These are phyloP conservation scores for Scheffersomyces quercinus DNA, from an alignment of 1,139 yeast species.

Conservation along the genomic window DNA sequence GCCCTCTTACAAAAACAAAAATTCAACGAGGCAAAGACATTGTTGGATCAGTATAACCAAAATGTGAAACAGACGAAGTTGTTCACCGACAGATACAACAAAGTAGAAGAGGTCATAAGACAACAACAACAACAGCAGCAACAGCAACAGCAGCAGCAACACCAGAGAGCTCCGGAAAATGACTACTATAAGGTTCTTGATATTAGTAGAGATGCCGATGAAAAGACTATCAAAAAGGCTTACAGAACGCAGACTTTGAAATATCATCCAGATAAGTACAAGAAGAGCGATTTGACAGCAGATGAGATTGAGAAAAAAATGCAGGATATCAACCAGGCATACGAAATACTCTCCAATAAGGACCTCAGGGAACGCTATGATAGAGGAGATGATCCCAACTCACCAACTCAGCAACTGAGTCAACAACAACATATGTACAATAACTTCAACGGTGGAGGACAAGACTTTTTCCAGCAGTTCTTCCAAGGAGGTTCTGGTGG, in stretches of 20 bases:
- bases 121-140: slow-evolving; percentile 46
- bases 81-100: slow-evolving; percentile 30
- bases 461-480: slow-evolving; percentile 9
- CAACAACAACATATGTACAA: slow-evolving; percentile 4
- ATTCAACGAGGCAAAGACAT: slow-evolving; percentile 41
- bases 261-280: slow-evolving; percentile 90
- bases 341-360: slow-evolving; percentile 75
- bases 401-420: slow-evolving; percentile 42
- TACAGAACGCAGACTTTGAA: slow-evolving; percentile 76
- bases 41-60: slow-evolving; percentile 27
- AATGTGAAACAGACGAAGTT: slow-evolving; percentile 42
- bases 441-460: slow-evolving; percentile 8
- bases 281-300: slow-evolving; percentile 61
- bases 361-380: slow-evolving; percentile 69
- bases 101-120: slow-evolving; percentile 24
- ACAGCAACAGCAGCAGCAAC: slow-evolving; percentile 36
- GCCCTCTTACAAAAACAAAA: slow-evolving; percentile 39
- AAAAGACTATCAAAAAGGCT: slow-evolving; percentile 75
- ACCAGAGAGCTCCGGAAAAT: slow-evolving; percentile 45
- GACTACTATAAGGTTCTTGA: slow-evolving; percentile 85
- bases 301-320: slow-evolving; percentile 79
- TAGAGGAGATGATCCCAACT: slow-evolving; percentile 60
- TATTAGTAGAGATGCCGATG: slow-evolving; percentile 65
- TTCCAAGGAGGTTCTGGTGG: slow-evolving; percentile 8
- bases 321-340: slow-evolving; percentile 93